Evolutionary conservation across 2,329 filamentous ascomycete genomes (phyloP).

Genomic region (Microsporum canis): DNA sequence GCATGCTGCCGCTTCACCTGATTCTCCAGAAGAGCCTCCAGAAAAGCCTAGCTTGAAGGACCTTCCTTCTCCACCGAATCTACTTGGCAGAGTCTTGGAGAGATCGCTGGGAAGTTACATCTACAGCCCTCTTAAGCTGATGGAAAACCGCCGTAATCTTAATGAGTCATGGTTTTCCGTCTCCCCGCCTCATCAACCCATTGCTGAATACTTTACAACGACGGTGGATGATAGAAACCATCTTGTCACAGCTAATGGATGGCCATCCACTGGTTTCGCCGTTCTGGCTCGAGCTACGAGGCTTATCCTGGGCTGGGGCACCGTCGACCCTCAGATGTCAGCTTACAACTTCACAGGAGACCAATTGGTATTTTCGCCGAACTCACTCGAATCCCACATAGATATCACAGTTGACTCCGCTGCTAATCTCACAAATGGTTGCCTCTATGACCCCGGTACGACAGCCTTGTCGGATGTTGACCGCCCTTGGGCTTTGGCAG

Average conservation of each 20-base stretch:
- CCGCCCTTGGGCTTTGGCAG: slow-evolving; percentile 43
- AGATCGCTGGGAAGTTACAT: slow-evolving; percentile 40
- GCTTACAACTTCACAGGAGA: slow-evolving; percentile 47
- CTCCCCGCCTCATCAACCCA: slow-evolving; percentile 33
- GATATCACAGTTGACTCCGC: slow-evolving; percentile 26
- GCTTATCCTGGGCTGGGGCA: slow-evolving; percentile 46
- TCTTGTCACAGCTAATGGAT: slow-evolving; percentile 46
- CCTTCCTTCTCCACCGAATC: slow-evolving; percentile 36
- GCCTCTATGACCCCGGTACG: slow-evolving; percentile 40
- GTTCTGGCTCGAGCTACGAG: slow-evolving; percentile 45
- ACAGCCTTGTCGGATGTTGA: slow-evolving; percentile 36
- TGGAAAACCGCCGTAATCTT: slow-evolving; percentile 43
- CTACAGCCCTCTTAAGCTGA: slow-evolving; percentile 44
- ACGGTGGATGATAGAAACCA: slow-evolving; percentile 26
- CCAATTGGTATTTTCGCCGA: slow-evolving; percentile 40
- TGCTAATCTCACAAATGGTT: slow-evolving; percentile 41
- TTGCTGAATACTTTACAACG: slow-evolving; percentile 43
- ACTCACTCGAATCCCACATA: slow-evolving; percentile 33
- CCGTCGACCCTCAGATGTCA: slow-evolving; percentile 46
- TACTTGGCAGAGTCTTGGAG: slow-evolving; percentile 40
- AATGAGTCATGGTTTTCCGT: slow-evolving; percentile 48
- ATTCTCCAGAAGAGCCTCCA: slow-evolving; percentile 34
- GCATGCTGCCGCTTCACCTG: slow-evolving; percentile 42
- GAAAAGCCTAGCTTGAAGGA: slow-evolving; percentile 29
- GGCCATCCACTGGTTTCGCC: slow-evolving; percentile 51